Evolutionary conservation across 371 early-diverging fungal species (phyloP).

Genomic region (Mortierella sp.): DNA sequence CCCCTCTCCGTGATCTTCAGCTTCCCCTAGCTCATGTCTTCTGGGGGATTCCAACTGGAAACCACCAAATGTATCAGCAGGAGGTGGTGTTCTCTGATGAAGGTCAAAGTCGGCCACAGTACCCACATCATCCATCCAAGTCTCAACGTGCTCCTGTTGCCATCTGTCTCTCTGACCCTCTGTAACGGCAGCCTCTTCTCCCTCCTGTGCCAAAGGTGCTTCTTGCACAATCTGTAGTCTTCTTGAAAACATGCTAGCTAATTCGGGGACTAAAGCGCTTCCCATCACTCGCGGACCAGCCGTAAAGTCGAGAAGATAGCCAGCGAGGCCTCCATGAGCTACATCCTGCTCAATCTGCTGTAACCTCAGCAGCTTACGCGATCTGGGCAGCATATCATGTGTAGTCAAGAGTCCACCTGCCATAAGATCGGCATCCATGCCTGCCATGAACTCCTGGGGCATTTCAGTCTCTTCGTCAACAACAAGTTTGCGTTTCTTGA

Average conservation of each 20-base stretch:
- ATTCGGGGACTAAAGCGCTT: constrained; percentile 44
- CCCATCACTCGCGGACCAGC: constrained; percentile 53
- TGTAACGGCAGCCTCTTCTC: neutral
- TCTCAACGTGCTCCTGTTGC: constrained; percentile 39
- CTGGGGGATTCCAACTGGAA: constrained; percentile 38
- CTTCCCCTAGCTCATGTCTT: neutral
- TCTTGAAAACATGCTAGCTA: constrained; percentile 57
- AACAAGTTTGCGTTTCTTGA: constrained; percentile 70
- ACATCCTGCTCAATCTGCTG: constrained; percentile 59
- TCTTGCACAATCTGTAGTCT: constrained; percentile 45
- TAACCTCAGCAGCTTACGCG: constrained; percentile 57
- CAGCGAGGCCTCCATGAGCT: constrained; percentile 51
- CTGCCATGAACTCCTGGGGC: constrained; percentile 65
- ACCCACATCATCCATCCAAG: constrained; percentile 32
- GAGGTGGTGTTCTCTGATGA: constrained; percentile 29
- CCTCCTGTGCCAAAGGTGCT: neutral
- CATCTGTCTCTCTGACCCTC: constrained; percentile 11
- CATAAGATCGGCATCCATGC: constrained; percentile 58
- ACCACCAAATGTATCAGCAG: constrained; percentile 39
- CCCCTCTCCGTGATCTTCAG: neutral
- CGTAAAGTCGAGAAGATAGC: constrained; percentile 50
- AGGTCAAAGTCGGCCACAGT: constrained; percentile 24
- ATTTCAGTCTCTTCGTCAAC: constrained; percentile 81
- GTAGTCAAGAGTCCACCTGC: constrained; percentile 41
- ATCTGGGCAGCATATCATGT: constrained; percentile 58